Evolutionary conservation across 768 basidiomycete species (phyloP).

Genomic region (Floccularia luteovirens): DNA sequence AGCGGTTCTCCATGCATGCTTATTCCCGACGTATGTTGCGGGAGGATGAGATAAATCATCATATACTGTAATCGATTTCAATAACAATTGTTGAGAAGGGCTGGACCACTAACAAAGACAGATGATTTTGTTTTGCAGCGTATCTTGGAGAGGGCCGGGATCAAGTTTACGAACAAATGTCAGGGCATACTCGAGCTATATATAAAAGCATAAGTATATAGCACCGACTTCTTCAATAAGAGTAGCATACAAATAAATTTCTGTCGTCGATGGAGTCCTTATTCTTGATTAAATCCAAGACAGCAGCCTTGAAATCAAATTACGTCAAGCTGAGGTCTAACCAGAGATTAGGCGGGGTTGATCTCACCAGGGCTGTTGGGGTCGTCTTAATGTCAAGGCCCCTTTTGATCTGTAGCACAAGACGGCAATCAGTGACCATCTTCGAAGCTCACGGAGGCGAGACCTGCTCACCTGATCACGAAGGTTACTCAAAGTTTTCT

Average conservation of each 20-base stretch:
- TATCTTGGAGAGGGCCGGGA: conserved; percentile 28
- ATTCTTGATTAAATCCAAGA: conserved; percentile 55
- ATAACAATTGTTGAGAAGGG: neutral
- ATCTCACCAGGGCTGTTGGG: conserved; percentile 34
- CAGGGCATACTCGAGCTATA: conserved; percentile 66
- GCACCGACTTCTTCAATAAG: neutral
- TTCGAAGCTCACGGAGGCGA: no score
- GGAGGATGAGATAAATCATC: conserved; percentile 79
- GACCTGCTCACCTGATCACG: no score
- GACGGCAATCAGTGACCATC: no score
- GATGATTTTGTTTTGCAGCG: conserved; percentile 38
- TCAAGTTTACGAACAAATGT: conserved; percentile 55
- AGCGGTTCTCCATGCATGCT: conserved; percentile 61
- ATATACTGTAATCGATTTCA: conserved; percentile 44
- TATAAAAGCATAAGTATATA: neutral
- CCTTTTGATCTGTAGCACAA: conserved; percentile 44
- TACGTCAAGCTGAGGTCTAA: neutral
- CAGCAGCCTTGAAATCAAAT: conserved; percentile 34
- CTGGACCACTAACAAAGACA: conserved; percentile 41
- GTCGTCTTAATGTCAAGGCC: conserved; percentile 27
- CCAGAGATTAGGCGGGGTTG: neutral
- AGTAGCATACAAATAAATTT: conserved; percentile 56
- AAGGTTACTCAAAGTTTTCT: no score
- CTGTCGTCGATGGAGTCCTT: conserved; percentile 66
- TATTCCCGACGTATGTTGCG: conserved; percentile 53